Evolutionary conservation across 495 filamentous ascomycete species (phyloP).

Genomic region (Stereocaulon alpinum): DNA sequence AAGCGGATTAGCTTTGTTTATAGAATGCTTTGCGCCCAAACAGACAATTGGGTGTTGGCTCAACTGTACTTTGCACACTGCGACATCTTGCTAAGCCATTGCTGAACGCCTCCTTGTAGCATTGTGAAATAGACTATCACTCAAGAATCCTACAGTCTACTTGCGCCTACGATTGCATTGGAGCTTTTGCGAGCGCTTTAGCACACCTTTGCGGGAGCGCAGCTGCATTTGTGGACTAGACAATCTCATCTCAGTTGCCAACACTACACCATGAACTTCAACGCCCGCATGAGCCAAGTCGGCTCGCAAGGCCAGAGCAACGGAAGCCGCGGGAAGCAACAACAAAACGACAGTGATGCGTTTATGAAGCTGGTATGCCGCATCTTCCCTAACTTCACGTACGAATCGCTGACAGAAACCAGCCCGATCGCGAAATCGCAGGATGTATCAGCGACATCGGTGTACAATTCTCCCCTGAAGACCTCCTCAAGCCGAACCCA

Average conservation of each 20-base stretch:
- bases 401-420: neutral
- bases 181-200: no score
- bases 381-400: neutral
- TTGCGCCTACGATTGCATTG: no score
- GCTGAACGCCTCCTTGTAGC: no score
- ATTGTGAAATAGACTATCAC: no score
- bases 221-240: no score
- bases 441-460: conserved; percentile 95
- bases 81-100: no score
- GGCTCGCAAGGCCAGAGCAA: conserved; percentile 28
- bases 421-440: conserved; percentile 81
- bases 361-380: conserved; percentile 70
- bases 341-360: conserved; percentile 61
- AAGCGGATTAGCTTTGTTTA: conserved; percentile 9
- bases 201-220: no score
- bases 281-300: conserved; percentile 46
- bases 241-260: no score
- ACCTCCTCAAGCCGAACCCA: conserved; percentile 87
- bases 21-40: neutral
- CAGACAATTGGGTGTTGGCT: neutral
- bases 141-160: no score
- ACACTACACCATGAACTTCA: conserved; percentile 43
- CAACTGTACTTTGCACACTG: neutral
- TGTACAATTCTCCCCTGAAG: conserved; percentile 74
- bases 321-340: conserved; percentile 41